Evolutionary conservation across 495 filamentous ascomycete genomes (phyloP).

Genomic region (Elasticomyces elasticus): DNA sequence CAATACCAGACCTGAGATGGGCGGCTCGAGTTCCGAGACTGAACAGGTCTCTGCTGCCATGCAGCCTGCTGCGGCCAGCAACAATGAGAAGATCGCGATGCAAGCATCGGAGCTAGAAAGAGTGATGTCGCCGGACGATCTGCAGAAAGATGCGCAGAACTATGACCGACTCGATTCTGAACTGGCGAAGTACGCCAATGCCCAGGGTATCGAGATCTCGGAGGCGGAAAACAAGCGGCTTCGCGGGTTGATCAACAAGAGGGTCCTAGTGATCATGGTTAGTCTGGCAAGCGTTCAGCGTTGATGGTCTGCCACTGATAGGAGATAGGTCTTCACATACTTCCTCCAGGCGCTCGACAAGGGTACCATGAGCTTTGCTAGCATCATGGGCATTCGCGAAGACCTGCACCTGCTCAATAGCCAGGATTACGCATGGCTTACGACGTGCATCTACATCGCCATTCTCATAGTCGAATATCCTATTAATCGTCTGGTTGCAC

Average conservation of each 20-base stretch:
- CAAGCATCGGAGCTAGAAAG: conserved; percentile 44
- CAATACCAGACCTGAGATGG: too few relatives aligned
- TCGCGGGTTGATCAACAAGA: conserved; percentile 40
- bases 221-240: conserved; percentile 45
- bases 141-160: conserved; percentile 43
- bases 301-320: background rate
- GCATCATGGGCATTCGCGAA: conserved; percentile 20
- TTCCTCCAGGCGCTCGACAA: conserved; percentile 37
- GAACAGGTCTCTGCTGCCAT: too few relatives aligned
- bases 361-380: conserved; percentile 20
- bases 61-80: too few relatives aligned
- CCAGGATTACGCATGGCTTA: conserved; percentile 35
- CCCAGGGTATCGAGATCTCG: conserved; percentile 42
- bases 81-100: too few relatives aligned
- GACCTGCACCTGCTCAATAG: conserved; percentile 39
- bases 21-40: too few relatives aligned
- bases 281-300: too few relatives aligned
- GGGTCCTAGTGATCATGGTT: conserved; percentile 44
- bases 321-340: conserved; percentile 40
- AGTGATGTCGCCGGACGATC: conserved; percentile 31
- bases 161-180: conserved; percentile 51
- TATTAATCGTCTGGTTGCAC: conserved; percentile 38
- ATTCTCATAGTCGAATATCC: conserved; percentile 46
- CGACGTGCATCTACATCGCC: conserved; percentile 45
- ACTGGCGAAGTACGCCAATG: conserved; percentile 51